Conservation (phyloP, 352 stramenopile species). For the Lagenidium giganteum region DNA sequence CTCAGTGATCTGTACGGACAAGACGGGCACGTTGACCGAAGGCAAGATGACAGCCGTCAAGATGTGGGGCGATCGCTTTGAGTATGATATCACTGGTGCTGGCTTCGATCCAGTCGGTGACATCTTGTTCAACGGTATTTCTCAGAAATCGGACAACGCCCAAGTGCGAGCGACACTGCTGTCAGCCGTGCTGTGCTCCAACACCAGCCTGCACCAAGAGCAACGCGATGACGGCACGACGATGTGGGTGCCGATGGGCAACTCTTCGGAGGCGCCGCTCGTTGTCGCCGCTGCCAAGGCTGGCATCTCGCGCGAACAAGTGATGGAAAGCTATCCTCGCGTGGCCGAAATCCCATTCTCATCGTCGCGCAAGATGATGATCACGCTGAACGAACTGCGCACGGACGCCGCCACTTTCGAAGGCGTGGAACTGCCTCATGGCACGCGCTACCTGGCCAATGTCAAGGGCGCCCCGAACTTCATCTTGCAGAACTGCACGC, state of each 20-base stretch:
- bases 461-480: constrained; percentile 72
- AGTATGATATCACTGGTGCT: constrained; percentile 47
- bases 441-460: constrained; percentile 41
- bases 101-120: constrained; percentile 49
- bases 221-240: constrained; percentile 27
- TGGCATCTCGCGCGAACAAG: constrained; percentile 44
- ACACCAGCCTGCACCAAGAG: constrained; percentile 60
- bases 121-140: constrained; percentile 38
- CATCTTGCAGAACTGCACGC: constrained; percentile 49
- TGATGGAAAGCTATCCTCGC: constrained; percentile 49
- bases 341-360: constrained; percentile 90
- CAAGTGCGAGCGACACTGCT: constrained; percentile 44
- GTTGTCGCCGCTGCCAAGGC: constrained; percentile 61
- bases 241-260: constrained; percentile 56
- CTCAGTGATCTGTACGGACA: constrained; percentile 91
- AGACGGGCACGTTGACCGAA: constrained; percentile 92
- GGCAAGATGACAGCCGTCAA: constrained; percentile 79
- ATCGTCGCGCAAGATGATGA: constrained; percentile 94
- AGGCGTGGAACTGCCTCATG: constrained; percentile 27
- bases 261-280: constrained; percentile 64
- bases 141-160: constrained; percentile 31
- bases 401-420: constrained; percentile 26
- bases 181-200: constrained; percentile 58
- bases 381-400: constrained; percentile 57
- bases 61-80: constrained; percentile 55